phyloP scores from a whole-genome alignment of 2,329 filamentous ascomycete species.

The Sporothrix dimorphospora region DNA sequence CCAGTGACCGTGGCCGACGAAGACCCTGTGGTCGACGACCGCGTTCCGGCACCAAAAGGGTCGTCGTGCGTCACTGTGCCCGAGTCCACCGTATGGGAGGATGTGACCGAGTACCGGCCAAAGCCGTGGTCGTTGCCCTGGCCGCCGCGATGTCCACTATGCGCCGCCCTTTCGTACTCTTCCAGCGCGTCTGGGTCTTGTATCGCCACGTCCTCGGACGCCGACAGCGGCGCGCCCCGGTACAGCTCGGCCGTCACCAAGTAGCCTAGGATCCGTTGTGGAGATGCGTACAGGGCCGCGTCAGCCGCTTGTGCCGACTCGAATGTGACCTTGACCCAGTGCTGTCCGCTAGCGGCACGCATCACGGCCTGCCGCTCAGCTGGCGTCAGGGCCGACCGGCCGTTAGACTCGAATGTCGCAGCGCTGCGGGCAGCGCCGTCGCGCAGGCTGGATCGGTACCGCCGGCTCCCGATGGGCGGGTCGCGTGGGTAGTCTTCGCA shows the following conservation, averaged over 20 bases:
- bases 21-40: conserved; percentile 14
- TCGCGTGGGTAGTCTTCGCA: conserved; percentile 92
- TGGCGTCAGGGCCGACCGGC: conserved; percentile 65
- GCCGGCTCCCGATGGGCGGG: conserved; percentile 69
- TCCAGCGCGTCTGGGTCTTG: conserved; percentile 51
- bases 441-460: conserved; percentile 74
- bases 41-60: not conserved
- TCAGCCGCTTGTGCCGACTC: conserved; percentile 74
- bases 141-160: conserved; percentile 31
- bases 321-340: conserved; percentile 91
- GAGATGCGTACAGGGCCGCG: conserved; percentile 68
- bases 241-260: conserved; percentile 73
- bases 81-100: conserved; percentile 62
- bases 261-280: conserved; percentile 71
- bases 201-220: conserved; percentile 65
- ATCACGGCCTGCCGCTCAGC: conserved; percentile 74
- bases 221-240: conserved; percentile 60
- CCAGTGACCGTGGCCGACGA: conserved; percentile 32
- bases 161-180: conserved; percentile 23
- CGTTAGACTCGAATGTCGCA: conserved; percentile 37
- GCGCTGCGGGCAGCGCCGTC: conserved; percentile 66
- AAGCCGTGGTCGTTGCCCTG: conserved; percentile 42
- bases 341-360: conserved; percentile 76
- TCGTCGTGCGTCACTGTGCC: conserved; percentile 53
- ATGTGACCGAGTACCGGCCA: conserved; percentile 42